phyloP scores from a whole-genome alignment of 1,139 yeast genomes.

The Saccharomycopsis hybrid region DNA sequence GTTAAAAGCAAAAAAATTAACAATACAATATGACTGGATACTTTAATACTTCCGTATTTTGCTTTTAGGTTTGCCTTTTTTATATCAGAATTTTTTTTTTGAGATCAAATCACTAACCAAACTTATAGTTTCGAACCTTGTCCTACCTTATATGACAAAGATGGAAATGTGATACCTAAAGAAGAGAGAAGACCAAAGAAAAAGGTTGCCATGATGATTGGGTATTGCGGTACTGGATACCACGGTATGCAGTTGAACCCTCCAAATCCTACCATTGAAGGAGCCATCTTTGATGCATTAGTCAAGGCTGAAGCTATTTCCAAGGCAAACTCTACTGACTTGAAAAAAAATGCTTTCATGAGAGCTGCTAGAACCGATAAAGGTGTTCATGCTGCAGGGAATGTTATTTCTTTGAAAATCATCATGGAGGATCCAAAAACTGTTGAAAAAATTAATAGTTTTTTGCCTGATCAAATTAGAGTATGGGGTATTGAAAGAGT shows the following conservation, averaged over 20 bases:
- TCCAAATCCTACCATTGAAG: slow-evolving; percentile 86
- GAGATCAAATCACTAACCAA: background rate
- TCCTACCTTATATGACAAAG: slow-evolving; percentile 35
- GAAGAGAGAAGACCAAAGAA: slow-evolving; percentile 34
- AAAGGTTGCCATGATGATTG: slow-evolving; percentile 88
- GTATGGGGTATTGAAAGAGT: slow-evolving; percentile 92
- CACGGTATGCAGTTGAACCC: slow-evolving; percentile 97
- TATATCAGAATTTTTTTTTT: too few relatives aligned
- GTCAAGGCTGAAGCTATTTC: slow-evolving; percentile 88
- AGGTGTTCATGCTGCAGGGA: slow-evolving; percentile 99
- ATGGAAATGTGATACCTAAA: slow-evolving; percentile 51
- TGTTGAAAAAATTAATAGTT: slow-evolving; percentile 66
- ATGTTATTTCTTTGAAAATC: slow-evolving; percentile 80
- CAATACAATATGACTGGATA: background rate
- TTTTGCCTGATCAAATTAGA: slow-evolving; percentile 78
- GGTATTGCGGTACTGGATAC: slow-evolving; percentile 97
- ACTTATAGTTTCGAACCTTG: slow-evolving; percentile 14
- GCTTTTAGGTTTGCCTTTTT: too few relatives aligned
- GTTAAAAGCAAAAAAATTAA: background rate
- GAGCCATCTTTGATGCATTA: slow-evolving; percentile 80
- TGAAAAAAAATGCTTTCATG: slow-evolving; percentile 86
- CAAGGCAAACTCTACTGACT: slow-evolving; percentile 79
- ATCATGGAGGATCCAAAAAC: slow-evolving; percentile 62
- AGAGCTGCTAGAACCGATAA: slow-evolving; percentile 98
- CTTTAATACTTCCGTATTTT: background rate